Base-by-base conservation (phyloP, 2,329 filamentous ascomycete species). In the Xylariaceae sp. region DNA sequence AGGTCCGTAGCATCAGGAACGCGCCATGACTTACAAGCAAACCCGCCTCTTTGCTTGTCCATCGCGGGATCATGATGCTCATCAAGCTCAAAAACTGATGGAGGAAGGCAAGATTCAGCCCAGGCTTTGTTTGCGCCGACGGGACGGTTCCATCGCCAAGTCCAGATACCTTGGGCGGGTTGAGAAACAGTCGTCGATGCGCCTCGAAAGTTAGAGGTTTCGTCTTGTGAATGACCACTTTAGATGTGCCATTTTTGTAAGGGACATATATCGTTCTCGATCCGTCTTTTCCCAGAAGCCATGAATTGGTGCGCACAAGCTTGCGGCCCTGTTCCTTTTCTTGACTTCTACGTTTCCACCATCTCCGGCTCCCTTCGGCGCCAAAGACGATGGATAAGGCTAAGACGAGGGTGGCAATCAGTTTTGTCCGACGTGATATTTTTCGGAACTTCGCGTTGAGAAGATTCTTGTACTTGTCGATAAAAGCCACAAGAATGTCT, bases 61-160 rank as follows among this genome's bases (percentile, higher is more conserved):
- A 96, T 64, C 93, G 81, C 4, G 94, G 94, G 63, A 99, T 89
- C 91, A 97, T 96, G 71, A 99, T 97, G 75, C 92, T 97, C 77
- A 97, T 85, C 57, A 99, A 77, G 70, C 93, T 97, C 55, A 97
- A 81, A 68, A 99, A 97, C 75, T 99, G 94, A 73, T 99, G 94
- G 56, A 99, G 75, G 69, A 99, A 99, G 9, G 94, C 94, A 60
- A 99, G 81, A 71, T 99, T 99, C 45, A 99, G 78, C 0, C 94
- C 94, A 0, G 94, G 92, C 73, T 96, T 97, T 2, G 92, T 93
- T 72, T 96, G 90, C 8, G 90, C 84, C 1, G 92, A 90, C 13
- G 94, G 94, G 4, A 95, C 90, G 49, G 82, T 81, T 11, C 87
- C 86, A 72, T 92, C 87, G 45, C 82, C 81, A 52, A 94, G 81